Percentiles rank a stretch among this genome's conserved stretches.
phyloP scores from a whole-genome alignment of 768 basidiomycete genomes.

The Collybiopsis luxurians region DNA sequence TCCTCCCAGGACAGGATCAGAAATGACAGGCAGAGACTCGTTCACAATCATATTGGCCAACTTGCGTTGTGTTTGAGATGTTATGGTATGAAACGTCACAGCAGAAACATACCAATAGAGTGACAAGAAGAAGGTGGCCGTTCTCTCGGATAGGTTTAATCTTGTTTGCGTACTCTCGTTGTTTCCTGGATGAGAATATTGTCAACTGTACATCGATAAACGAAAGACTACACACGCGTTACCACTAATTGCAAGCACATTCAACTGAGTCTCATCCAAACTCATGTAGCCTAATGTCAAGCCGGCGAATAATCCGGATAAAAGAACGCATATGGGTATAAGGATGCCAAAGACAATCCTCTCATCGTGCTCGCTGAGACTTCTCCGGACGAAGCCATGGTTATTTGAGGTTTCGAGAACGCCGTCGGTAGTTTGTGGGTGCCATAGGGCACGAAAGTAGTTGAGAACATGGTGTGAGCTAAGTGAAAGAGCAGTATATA shows the following conservation, averaged over 20 bases:
- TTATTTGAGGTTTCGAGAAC: constrained; percentile 10
- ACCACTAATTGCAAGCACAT: constrained; percentile 82
- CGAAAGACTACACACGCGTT: constrained; percentile 54
- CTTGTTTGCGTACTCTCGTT: constrained; percentile 77
- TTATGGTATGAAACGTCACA: too few species aligned
- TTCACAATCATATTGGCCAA: constrained; percentile 93
- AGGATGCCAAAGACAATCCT: constrained; percentile 32
- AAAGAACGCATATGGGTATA: constrained; percentile 79
- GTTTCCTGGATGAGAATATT: constrained; percentile 46
- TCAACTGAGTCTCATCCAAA: constrained; percentile 88
- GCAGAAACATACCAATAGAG: too few species aligned
- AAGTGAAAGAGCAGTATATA: constrained; percentile 42
- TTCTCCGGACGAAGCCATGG: background rate
- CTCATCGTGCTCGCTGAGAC: background rate
- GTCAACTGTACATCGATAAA: background rate
- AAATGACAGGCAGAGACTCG: constrained; percentile 82
- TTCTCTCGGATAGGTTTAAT: constrained; percentile 86
- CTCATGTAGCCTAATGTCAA: constrained; percentile 92
- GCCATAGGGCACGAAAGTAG: constrained; percentile 25
- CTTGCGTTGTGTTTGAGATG: too few species aligned
- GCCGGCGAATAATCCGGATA: constrained; percentile 89
- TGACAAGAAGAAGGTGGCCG: constrained; percentile 80
- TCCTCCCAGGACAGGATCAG: constrained; percentile 77
- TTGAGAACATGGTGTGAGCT: constrained; percentile 42
- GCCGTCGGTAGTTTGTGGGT: background rate